These are phyloP conservation scores for Knoxdaviesia proteae DNA, from an alignment of 2,329 filamentous ascomycete species.

Conservation along the genomic window DNA sequence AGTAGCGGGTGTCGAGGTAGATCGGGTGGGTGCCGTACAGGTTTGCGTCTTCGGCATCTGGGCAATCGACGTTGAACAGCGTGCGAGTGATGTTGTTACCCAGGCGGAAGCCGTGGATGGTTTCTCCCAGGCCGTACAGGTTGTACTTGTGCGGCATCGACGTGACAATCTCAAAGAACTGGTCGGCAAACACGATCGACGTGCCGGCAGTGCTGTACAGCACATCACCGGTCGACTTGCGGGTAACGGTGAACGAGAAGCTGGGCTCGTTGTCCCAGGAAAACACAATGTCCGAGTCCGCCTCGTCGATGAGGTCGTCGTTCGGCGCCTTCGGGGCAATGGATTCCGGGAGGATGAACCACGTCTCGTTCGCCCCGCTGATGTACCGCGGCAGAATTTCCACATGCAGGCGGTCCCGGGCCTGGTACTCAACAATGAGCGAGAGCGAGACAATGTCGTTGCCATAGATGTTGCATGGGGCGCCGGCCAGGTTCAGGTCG, in stretches of 20 bases:
- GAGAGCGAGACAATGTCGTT: conserved; percentile 47
- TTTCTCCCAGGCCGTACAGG: conserved; percentile 54
- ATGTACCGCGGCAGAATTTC: conserved; percentile 48
- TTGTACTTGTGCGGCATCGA: conserved; percentile 51
- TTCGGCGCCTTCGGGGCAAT: conserved; percentile 33
- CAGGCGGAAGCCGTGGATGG: conserved; percentile 49
- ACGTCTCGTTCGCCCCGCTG: conserved; percentile 37
- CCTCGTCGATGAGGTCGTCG: conserved; percentile 52
- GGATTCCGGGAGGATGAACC: conserved; percentile 44
- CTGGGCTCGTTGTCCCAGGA: conserved; percentile 31
- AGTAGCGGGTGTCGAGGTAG: conserved; percentile 65
- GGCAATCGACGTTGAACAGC: conserved; percentile 44
- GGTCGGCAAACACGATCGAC: conserved; percentile 51
- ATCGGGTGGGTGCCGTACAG: conserved; percentile 61
- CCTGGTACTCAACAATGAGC: conserved; percentile 48
- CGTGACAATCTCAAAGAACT: conserved; percentile 56
- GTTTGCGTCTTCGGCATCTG: conserved; percentile 43
- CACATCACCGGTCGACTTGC: conserved; percentile 38
- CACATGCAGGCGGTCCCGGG: conserved; percentile 43
- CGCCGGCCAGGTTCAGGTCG: conserved; percentile 46
- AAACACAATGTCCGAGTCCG: conserved; percentile 32
- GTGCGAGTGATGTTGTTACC: conserved; percentile 49
- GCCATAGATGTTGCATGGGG: conserved; percentile 58
- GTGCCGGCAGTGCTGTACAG: conserved; percentile 46
- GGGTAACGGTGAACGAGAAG: conserved; percentile 46